Base-by-base conservation (phyloP, 2,329 filamentous ascomycete species). In the Cordyceps cicadae region DNA sequence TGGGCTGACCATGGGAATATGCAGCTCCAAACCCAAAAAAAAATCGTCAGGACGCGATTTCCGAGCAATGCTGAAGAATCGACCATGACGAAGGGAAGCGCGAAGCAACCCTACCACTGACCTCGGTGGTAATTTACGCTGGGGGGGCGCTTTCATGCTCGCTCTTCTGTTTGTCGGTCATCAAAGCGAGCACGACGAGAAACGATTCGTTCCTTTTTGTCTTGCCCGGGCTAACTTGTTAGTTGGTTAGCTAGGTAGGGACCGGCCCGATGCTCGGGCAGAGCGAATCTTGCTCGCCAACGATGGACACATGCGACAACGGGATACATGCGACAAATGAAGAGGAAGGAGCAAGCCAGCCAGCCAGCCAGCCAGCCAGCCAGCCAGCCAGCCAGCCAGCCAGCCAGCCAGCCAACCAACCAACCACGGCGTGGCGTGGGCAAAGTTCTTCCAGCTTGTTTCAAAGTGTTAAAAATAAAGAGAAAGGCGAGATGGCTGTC, bases 231-330 rank as follows among this genome's bases (percentile, higher is more conserved):
- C 32, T 34, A 29, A 29, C 26, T 3, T 29, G 29, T 29, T 29
- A 29, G 29, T 8, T 29, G 29, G 29, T 29, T 7, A 21, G 48
- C 55, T 51, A 24, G 24, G 24, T 24, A 51, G 55, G 55, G 55
- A 29, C 55, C 55, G 55, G 55, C 45, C 55, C 55, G 55, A 45
- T 54, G 55, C 32, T 50, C 55, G 45, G 39, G n/a, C 46, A 45
- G 52, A 60, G 57, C 57, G 54, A 60, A 53, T 60, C 50, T 49
- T 60, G 19, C 11, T 49, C 37, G 43, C 54, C 43, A 56, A 21
- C 37, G 48, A 48, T 24, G 34, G n/a, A n/a, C n/a, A n/a, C n/a
- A n/a, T n/a, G n/a, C n/a, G n/a, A n/a, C n/a, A n/a, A n/a, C n/a
- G n/a, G n/a, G n/a, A n/a, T n/a, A n/a, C 24, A 26, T 19, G 7